phyloP scores from a whole-genome alignment of 2,329 filamentous ascomycete species.

The Arachnopeziza araneosa region DNA sequence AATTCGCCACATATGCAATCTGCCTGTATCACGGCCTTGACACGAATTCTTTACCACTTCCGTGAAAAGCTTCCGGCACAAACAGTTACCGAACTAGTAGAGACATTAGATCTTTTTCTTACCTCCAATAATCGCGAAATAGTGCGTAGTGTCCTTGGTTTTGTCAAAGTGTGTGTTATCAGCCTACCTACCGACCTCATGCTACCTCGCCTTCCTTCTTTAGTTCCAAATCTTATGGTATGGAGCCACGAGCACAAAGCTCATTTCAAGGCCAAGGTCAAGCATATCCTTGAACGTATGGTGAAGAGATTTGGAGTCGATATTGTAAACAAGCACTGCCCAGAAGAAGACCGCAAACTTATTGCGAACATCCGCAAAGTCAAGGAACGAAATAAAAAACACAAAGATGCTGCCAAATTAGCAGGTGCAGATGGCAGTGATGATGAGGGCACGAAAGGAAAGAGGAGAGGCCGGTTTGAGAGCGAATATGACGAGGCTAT shows the following conservation, averaged over 20 bases:
- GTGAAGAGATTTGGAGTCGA: constrained; percentile 86
- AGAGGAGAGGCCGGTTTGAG: constrained; percentile 63
- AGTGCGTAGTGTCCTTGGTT: constrained; percentile 87
- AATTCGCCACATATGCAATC: constrained; percentile 96
- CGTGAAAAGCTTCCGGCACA: constrained; percentile 61
- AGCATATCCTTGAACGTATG: constrained; percentile 94
- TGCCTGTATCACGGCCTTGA: constrained; percentile 90
- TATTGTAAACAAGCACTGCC: constrained; percentile 71
- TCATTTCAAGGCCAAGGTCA: constrained; percentile 93
- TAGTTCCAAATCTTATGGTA: constrained; percentile 86
- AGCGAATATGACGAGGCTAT: constrained; percentile 96
- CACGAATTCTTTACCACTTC: constrained; percentile 91
- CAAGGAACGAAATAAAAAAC: constrained; percentile 83
- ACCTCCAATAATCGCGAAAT: constrained; percentile 97
- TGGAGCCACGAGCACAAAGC: constrained; percentile 99
- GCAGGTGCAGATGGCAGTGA: constrained; percentile 53
- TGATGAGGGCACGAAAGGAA: constrained; percentile 46
- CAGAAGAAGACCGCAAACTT: constrained; percentile 82
- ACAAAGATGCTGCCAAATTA: constrained; percentile 65
- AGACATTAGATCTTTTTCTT: constrained; percentile 93
- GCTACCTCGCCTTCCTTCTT: constrained; percentile 65
- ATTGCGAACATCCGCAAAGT: constrained; percentile 94
- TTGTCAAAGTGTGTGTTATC: constrained; percentile 93
- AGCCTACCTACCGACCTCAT: constrained; percentile 75
- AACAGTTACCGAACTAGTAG: constrained; percentile 76